Base-by-base conservation (phyloP, 768 basidiomycete species). In the Paxillus involutus region DNA sequence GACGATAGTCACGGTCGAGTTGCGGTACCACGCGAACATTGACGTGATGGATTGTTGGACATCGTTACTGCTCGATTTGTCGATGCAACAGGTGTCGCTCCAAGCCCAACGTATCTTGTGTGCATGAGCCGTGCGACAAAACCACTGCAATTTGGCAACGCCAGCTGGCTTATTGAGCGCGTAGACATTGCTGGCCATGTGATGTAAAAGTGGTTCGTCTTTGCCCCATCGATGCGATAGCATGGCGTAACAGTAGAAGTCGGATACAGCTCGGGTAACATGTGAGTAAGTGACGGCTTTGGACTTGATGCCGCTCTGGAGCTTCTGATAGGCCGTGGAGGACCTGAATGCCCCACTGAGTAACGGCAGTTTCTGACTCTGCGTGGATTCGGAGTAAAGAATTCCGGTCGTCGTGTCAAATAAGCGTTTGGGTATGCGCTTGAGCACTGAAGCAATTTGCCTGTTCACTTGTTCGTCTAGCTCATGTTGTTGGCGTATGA, bases 31-130 rank as follows among this genome's bases (percentile, higher is more conserved):
- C 33, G 13, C 21, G 21, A 36, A 52, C 51, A 52, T 52, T 4
- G 43, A 45, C 6, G 41, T 35, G 19, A 52, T 52, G 14, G 51
- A 26, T 37, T 46, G 30, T 8, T 52, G 51, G 12, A 44, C n/a
- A 29, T 52, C 51, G 11, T n/a, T 42, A 29, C 44, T 46, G 29
- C 32, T 52, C 32, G 30, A 29, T 29, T 46, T 52, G 33, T 52
- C 35, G 2, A 52, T 52, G 9, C 51, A 52, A 14, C 51, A 52
- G 19, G 51, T 52, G 33, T 52, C 44, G 36, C 49, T 50, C 49
- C 49, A 50, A 12, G 49, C 49, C 49, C 49, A 52, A 4, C 19
- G 5, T 12, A 44, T 35, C 11, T 21, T 35, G 24, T 43, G 35
- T 11, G 19, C 19, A 21, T 7, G 13, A 32, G 51, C 35, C 29